phyloP scores from a whole-genome alignment of 805 yeast species.

The Cyberlindnera galapagoensis region DNA sequence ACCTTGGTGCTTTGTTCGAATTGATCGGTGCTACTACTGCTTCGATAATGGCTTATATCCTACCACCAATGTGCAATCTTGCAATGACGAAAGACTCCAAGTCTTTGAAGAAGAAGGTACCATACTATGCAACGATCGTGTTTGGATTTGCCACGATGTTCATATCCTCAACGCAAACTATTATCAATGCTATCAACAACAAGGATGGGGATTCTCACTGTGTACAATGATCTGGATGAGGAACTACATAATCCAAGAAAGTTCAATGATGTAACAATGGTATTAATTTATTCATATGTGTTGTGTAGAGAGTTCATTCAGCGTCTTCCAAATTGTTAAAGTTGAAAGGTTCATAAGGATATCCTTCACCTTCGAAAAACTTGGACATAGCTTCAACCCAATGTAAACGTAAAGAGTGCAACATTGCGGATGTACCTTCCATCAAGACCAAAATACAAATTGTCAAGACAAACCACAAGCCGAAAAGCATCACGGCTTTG shows the following conservation, averaged over 20 bases:
- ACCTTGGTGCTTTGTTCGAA: slow-evolving; percentile 83
- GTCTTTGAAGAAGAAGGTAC: slow-evolving; percentile 38
- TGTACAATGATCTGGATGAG: slow-evolving; percentile 5
- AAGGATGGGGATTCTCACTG: slow-evolving; percentile 17
- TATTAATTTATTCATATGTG: too few species aligned
- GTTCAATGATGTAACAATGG: not conserved
- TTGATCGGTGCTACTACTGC: slow-evolving; percentile 92
- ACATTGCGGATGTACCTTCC: slow-evolving; percentile 99
- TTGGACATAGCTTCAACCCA: slow-evolving; percentile 99
- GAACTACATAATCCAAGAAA: too few species aligned
- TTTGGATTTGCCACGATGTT: slow-evolving; percentile 79
- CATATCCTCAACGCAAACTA: slow-evolving; percentile 72
- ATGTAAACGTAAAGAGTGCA: slow-evolving; percentile 95
- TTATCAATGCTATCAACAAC: slow-evolving; percentile 29
- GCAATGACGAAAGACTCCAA: slow-evolving; percentile 49
- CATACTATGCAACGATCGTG: slow-evolving; percentile 51
- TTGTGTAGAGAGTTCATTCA: not conserved
- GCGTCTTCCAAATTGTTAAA: too few species aligned
- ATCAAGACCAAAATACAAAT: slow-evolving; percentile 86
- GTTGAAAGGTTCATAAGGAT: slow-evolving; percentile 82
- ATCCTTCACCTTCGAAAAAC: slow-evolving; percentile 95
- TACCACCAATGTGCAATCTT: slow-evolving; percentile 81
- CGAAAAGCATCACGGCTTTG: slow-evolving; percentile 75
- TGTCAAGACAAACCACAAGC: slow-evolving; percentile 91
- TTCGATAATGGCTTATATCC: slow-evolving; percentile 82